Base-by-base conservation (phyloP, 2,329 filamentous ascomycete species). In the Hymenoscyphus fraxineus region DNA sequence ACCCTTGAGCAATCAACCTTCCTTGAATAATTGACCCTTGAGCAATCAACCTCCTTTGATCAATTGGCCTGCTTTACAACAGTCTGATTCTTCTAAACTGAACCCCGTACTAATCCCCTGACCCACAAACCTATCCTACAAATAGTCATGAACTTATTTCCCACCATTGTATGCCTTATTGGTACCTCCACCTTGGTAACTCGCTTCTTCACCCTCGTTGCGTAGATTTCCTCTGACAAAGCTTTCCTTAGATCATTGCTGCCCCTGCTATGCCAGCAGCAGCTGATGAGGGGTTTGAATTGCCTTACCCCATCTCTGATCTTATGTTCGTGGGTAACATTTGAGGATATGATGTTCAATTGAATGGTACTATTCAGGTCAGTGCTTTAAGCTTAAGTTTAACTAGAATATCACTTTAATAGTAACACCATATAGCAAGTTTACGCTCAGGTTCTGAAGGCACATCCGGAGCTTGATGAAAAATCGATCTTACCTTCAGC, bases 371-470 rank as follows among this genome's bases (percentile, higher is more conserved):
- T n/a, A 51, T 51, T n/a, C 6, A 51, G 44, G n/a, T 51, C n/a
- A 51, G 44, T 27, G 44, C 6, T n/a, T 16, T n/a, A 12, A 16
- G 12, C 31, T 19, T 19, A 38, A 59, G 15, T 38, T 7, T 27
- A 27, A 27, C 27, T 27, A 27, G 27, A 59, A 16, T 10, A 31
- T 27, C 32, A 39, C 57, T 59, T 59, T n/a, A 39, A 16, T 7
- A 19, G 27, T 41, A 7, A 59, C 57, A 41, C 38, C 22, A 19
- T 27, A 16, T 47, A 60, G 58, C 39, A 60, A 47, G 32, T 60
- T 19, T 51, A 47, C 27, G 40, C 58, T 27, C 58, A 60, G 22
- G 27, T 47, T 12, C 19, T 22, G 22, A 35, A 27, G 5, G 15
- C 16, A 22, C 58, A 60, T 22, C 58, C 58, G 2, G 38, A 41